Base-by-base conservation (phyloP, 768 basidiomycete genomes). In the Collybiopsis confluens region DNA sequence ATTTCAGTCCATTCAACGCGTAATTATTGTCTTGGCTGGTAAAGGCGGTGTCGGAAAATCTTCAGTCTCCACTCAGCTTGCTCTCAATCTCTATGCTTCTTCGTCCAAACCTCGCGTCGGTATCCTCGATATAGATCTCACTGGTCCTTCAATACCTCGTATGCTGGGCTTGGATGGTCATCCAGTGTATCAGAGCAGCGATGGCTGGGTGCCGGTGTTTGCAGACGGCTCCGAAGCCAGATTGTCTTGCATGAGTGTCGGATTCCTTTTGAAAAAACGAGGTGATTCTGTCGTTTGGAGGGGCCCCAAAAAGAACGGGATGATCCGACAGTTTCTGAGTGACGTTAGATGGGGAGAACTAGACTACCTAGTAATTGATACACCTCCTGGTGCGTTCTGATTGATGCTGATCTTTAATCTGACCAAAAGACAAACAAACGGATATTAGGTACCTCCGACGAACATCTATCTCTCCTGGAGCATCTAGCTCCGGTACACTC, bases 21-120 rank as follows among this genome's bases (percentile, higher is more conserved):
- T 99, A 66, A 83, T 99, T 59, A 83, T 98, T 58, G 92, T 99
- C 54, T 80, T 95, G 37, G 92, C 94, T 0, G 97, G 97, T 7
- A 99, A 99, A 69, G 97, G 97, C 30, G 97, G 96, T 33, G 97
- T 98, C 38, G 97, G 97, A 53, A 99, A 99, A 72, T 98, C 95
- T n/a, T 96, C 93, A 1, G 88, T 98, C 21, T 85, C 92, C 2
- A 82, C 88, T 6, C 97, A 98, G 61, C 79, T 98, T 27, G 95
- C 97, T 0, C 80, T 98, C 46, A 90, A 85, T 57, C 83, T 99
- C 7, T 82, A 90, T 71, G 74, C 77, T 1, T 85, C 81, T 21
- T 78, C 84, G 2, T 82, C 86, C 4, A 79, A 69, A 33, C 78
- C 81, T 4, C 83, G 82, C 56, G 88, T 93, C 23, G 92, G 92